phyloP scores from a whole-genome alignment of 1,139 yeast genomes.

The Magnusiomyces tetraspermus region DNA sequence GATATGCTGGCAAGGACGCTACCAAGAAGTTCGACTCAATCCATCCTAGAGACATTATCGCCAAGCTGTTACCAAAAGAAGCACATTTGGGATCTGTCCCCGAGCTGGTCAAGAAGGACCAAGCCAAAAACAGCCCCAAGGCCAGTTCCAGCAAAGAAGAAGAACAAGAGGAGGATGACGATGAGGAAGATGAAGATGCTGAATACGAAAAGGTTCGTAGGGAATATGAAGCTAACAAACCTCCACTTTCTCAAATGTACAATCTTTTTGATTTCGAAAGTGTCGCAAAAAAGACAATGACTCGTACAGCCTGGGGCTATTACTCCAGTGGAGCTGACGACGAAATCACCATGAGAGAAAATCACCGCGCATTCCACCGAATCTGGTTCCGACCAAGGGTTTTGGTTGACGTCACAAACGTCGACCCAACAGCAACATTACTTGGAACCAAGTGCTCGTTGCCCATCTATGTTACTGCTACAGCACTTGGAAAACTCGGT shows the following conservation, averaged over 20 bases:
- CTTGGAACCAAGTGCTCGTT: conserved; percentile 39
- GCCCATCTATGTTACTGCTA: conserved; percentile 51
- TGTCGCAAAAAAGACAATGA: conserved; percentile 68
- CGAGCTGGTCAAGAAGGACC: conserved; percentile 6
- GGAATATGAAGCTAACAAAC: conserved; percentile 40
- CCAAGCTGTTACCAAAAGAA: conserved; percentile 40
- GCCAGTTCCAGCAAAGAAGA: conserved; percentile 2
- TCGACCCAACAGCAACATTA: conserved; percentile 46
- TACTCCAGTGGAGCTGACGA: conserved; percentile 90
- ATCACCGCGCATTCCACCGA: conserved; percentile 79
- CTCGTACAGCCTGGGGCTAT: conserved; percentile 81
- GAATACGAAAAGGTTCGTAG: conserved; percentile 30
- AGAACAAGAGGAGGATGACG: conserved; percentile 7
- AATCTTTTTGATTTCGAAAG: conserved; percentile 74
- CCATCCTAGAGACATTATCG: conserved; percentile 74
- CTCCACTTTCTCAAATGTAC: conserved; percentile 58
- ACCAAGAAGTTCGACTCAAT: conserved; percentile 77
- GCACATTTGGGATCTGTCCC: conserved; percentile 40
- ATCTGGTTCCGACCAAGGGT: conserved; percentile 77
- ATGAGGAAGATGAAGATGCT: conserved; percentile 22
- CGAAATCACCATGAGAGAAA: conserved; percentile 80
- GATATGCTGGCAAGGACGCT: conserved; percentile 87
- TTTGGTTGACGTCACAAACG: conserved; percentile 58
- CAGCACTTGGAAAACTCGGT: conserved; percentile 49
- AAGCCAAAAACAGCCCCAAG: not conserved